Base-by-base conservation (phyloP, 1,284 basidiomycete genomes). In the Phaffia rhodozyma region DNA sequence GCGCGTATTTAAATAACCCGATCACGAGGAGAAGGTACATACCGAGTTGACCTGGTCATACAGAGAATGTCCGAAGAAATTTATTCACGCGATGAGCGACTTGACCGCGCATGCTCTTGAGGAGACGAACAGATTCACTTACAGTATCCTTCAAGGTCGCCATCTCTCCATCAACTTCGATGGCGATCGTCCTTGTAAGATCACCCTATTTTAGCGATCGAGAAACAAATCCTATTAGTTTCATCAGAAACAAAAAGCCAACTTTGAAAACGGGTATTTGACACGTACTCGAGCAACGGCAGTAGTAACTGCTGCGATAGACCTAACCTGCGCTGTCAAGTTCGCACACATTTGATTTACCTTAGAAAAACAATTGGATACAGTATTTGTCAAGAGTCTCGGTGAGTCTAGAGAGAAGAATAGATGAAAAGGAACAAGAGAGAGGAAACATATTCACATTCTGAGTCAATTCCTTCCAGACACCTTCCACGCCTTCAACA, bases 321-420 rank as follows among this genome's bases (percentile, higher is more conserved):
- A 89, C 67, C 92, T 85, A 70, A 97, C 91, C 83, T 97, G 92
- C 71, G 92, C 89, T 43, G 92, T 96, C 70, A 97, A 79, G 68
- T 86, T 89, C 34, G 86, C 84, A 77, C 91, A 94, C 91, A 93
- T 93, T 68, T 89, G 83, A 78, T 93, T 92, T 69, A 91, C 88
- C 85, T 91, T 5, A 71, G 21, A 21, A 30, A 58, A n/a, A n/a
- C n/a, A n/a, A 1, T 5, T 25, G 60, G 4, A 47, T 4, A 56
- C 27, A 25, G 48, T 61, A 20, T 60, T 60, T 48, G 48, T 30
- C 6, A n/a, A 29, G 32, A 55, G 54, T 34, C 25, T n/a, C 29
- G 29, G 20, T 30, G 25, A 30, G 7, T 50, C 9, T 16, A 47
- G 2, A 43, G 23, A 27, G 23, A 7, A 23, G 32, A 23, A 25